Evolutionary conservation across 2,329 filamentous ascomycete species (phyloP).

Genomic region (Aspergillus clavatus): DNA sequence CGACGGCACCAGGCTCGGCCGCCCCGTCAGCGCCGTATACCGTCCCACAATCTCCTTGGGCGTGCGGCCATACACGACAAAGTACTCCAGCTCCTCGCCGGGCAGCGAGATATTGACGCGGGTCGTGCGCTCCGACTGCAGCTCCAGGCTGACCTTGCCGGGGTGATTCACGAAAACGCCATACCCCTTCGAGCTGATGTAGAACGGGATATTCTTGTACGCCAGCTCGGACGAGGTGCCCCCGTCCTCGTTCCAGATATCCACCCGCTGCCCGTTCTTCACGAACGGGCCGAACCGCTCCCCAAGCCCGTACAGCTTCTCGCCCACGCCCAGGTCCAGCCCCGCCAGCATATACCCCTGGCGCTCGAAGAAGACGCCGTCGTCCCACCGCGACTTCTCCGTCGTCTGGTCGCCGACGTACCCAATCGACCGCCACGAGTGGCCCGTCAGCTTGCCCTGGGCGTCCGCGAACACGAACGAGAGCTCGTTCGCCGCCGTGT

Average conservation of each 20-base stretch:
- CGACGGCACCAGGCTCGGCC: conserved; percentile 59
- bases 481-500: conserved; percentile 33
- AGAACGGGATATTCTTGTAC: conserved; percentile 42
- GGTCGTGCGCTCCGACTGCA: conserved; percentile 68
- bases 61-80: conserved; percentile 65
- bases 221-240: conserved; percentile 38
- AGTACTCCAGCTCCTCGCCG: conserved; percentile 67
- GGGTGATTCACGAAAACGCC: conserved; percentile 70
- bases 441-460: conserved; percentile 31
- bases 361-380: conserved; percentile 36
- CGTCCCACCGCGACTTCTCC: conserved; percentile 27
- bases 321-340: conserved; percentile 45
- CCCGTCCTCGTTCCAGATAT: conserved; percentile 58
- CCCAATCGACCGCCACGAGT: conserved; percentile 39
- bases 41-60: conserved; percentile 66
- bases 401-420: conserved; percentile 34
- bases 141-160: conserved; percentile 65
- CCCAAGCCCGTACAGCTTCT: conserved; percentile 68
- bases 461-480: conserved; percentile 24
- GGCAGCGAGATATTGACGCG: conserved; percentile 65
- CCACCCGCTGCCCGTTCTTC: conserved; percentile 66
- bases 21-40: conserved; percentile 65
- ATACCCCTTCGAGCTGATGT: conserved; percentile 59
- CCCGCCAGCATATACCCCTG: conserved; percentile 38
- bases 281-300: conserved; percentile 73